Evolutionary conservation across 2,329 filamentous ascomycete species (phyloP).

Genomic region (Paraphoma sp.): DNA sequence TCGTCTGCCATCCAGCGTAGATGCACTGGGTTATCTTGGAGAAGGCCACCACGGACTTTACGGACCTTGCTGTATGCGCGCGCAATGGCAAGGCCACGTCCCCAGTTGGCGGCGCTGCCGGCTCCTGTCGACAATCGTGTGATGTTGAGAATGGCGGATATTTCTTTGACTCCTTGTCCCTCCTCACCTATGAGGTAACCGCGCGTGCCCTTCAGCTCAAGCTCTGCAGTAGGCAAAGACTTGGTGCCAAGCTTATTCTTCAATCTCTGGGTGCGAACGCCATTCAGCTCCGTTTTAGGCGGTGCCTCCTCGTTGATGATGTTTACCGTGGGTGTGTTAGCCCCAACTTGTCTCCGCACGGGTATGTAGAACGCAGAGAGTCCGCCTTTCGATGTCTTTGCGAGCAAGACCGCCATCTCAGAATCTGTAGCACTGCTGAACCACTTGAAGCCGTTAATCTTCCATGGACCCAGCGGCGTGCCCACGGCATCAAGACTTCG

Average conservation of each 20-base stretch:
- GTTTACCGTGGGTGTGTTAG: constrained; percentile 1
- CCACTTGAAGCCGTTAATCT: constrained; percentile 73
- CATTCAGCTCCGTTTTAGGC: constrained; percentile 62
- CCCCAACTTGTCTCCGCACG: constrained; percentile 54
- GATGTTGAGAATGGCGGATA: constrained; percentile 72
- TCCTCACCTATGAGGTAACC: constrained; percentile 68
- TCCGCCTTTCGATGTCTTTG: constrained; percentile 60
- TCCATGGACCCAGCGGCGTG: constrained; percentile 62
- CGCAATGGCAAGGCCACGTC: constrained; percentile 64
- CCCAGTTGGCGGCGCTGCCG: constrained; percentile 59
- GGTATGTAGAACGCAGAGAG: constrained; percentile 72
- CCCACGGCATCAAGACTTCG: constrained; percentile 34
- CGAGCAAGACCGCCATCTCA: constrained; percentile 69
- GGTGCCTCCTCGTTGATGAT: constrained; percentile 19
- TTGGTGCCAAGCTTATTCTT: constrained; percentile 77
- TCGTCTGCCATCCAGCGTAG: constrained; percentile 65
- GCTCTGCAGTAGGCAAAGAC: constrained; percentile 73
- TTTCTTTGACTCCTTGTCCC: constrained; percentile 71
- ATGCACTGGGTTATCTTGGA: constrained; percentile 63
- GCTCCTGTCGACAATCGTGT: constrained; percentile 67
- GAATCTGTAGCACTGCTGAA: constrained; percentile 72
- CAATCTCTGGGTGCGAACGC: constrained; percentile 70
- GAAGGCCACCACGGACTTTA: constrained; percentile 55
- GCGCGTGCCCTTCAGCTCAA: constrained; percentile 58
- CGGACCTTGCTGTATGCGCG: constrained; percentile 66